phyloP scores from a whole-genome alignment of 805 yeast species.

The Maudiozyma bulderi region DNA sequence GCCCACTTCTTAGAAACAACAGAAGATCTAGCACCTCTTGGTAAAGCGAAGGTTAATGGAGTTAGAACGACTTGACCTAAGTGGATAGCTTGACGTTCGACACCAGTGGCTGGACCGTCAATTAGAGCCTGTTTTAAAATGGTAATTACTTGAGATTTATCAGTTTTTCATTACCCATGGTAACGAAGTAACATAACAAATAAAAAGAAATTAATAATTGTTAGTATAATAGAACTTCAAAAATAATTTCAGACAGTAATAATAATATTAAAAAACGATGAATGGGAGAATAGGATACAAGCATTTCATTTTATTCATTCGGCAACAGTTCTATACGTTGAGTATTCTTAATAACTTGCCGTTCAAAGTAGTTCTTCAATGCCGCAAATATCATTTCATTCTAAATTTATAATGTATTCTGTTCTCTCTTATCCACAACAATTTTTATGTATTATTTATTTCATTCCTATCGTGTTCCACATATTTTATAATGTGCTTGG shows the following conservation, averaged over 20 bases:
- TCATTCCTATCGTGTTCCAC: too few species aligned
- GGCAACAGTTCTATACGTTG: too few species aligned
- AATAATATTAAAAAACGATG: too few species aligned
- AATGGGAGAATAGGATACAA: too few species aligned
- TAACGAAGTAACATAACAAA: background rate
- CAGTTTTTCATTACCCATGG: background rate
- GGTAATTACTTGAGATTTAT: slow-evolving; percentile 1
- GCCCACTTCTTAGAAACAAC: slow-evolving; percentile 87
- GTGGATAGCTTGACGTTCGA: slow-evolving; percentile 85
- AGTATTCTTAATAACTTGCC: too few species aligned
- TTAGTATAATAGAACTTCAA: background rate
- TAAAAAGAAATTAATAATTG: background rate
- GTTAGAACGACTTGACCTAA: slow-evolving; percentile 88
- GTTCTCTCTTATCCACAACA: background rate
- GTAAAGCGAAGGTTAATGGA: slow-evolving; percentile 78
- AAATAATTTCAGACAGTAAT: background rate
- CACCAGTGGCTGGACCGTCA: slow-evolving; percentile 88
- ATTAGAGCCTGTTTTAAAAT: slow-evolving; percentile 55
- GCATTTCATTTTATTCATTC: too few species aligned
- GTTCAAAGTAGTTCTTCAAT: background rate
- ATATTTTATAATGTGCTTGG: too few species aligned
- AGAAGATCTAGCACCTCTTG: slow-evolving; percentile 91
- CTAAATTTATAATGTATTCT: background rate
- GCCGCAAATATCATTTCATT: background rate
- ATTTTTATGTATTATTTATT: background rate